Conservation (phyloP, 352 stramenopile genomes). For the Phytophthora quininea region DNA sequence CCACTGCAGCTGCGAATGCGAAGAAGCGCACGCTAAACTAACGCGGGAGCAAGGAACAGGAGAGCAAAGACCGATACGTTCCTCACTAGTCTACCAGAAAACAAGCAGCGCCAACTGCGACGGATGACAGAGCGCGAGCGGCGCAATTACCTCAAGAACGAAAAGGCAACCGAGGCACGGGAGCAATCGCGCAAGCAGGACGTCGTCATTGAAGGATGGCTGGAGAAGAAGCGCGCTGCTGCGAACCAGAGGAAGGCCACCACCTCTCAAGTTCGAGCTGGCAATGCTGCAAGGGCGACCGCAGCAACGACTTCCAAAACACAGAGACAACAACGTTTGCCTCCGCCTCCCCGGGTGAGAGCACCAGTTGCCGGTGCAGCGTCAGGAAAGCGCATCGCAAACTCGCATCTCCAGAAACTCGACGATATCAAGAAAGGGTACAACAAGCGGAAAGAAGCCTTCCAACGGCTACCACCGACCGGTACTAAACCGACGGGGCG, state of each 20-base stretch:
- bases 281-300: constrained; percentile 8
- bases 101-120: constrained; percentile 62
- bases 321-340: constrained; percentile 26
- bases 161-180: constrained; percentile 48
- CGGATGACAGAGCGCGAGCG: constrained; percentile 71
- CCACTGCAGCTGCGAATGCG: constrained; percentile 20
- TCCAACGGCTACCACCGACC: constrained; percentile 44
- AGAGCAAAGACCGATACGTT: constrained; percentile 47
- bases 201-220: constrained; percentile 75
- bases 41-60: constrained; percentile 17
- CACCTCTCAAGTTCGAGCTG: constrained; percentile 35
- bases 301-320: constrained; percentile 5
- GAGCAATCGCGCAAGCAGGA: constrained; percentile 61
- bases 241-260: constrained; percentile 56
- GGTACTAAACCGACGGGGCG: constrained; percentile 10
- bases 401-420: constrained; percentile 66
- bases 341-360: constrained; percentile 50
- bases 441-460: constrained; percentile 55
- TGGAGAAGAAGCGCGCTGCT: constrained; percentile 70
- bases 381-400: constrained; percentile 59
- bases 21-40: constrained; percentile 47
- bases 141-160: constrained; percentile 61
- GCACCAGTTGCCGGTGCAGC: constrained; percentile 51
- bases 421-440: constrained; percentile 72
- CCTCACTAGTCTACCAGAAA: constrained; percentile 64